Percentiles rank a stretch among this genome's conserved stretches.
Evolutionary conservation across 768 basidiomycete species (phyloP).

Genomic region (Suillus luteus): DNA sequence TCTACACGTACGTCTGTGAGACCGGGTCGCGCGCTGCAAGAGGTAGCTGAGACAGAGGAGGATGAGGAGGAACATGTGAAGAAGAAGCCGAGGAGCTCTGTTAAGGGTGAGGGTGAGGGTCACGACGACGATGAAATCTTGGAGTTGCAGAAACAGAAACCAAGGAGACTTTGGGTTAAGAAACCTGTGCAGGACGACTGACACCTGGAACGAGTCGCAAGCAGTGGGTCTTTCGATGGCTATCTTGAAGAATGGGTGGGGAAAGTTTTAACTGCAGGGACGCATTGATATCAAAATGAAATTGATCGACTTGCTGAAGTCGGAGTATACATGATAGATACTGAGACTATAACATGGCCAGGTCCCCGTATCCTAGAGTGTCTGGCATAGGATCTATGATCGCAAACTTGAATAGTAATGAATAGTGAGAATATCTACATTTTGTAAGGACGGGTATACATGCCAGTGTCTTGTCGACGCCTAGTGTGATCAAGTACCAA

Average conservation of each 20-base stretch:
- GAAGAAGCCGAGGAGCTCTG: slow-evolving; percentile 56
- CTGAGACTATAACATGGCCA: too few species aligned
- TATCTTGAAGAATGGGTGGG: too few species aligned
- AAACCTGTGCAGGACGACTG: slow-evolving; percentile 13
- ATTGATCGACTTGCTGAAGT: not conserved
- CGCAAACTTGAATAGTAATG: too few species aligned
- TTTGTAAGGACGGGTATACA: too few species aligned
- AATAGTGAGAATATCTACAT: too few species aligned
- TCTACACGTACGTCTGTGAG: slow-evolving; percentile 15
- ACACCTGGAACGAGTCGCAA: too few species aligned
- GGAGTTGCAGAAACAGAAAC: slow-evolving; percentile 18
- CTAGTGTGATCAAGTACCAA: too few species aligned
- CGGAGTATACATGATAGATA: not conserved
- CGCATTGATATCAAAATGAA: too few species aligned
- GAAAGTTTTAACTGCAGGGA: too few species aligned
- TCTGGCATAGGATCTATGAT: not conserved
- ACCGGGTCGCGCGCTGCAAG: slow-evolving; percentile 46
- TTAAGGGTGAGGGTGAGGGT: slow-evolving; percentile 31
- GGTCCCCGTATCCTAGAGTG: not conserved
- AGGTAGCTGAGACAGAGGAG: slow-evolving; percentile 55
- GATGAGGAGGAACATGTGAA: slow-evolving; percentile 56
- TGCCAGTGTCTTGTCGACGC: too few species aligned
- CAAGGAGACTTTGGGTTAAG: slow-evolving; percentile 12
- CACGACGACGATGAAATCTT: slow-evolving; percentile 21
- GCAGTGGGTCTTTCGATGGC: too few species aligned